Evolutionary conservation across 257 asterid genomes (phyloP), one percentile per base, ranked within the genome.

Genomic region (Mentha longifolia): DNA sequence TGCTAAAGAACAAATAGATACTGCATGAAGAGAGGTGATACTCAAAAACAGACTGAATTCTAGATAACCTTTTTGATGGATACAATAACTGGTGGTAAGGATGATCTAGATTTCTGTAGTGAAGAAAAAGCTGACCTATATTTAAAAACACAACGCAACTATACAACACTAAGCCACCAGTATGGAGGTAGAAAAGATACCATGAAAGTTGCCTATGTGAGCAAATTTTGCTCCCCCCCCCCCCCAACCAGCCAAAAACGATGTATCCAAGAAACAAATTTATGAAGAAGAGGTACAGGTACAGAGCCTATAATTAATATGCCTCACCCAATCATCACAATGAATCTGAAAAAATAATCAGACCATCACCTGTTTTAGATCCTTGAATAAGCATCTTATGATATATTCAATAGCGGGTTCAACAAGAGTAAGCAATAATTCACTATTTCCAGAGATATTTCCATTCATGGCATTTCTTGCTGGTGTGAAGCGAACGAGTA

Each of bases 401-500:
- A 82, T 77, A 74, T 85, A 88, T 81, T 90, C 95, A 61, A 92
- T 82, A 76, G 91, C 70, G 35, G 97, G 96, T 75, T 90, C 97
- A 74, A 90, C 84, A 77, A 90, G 72, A 74, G 87, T 63, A 64
- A 86, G 75, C 76, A 75, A 67, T 39, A 80, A 73, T 73, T 79
- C 77, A 75, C 81, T 73, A 76, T 77, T 84, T 79, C 80, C 91
- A 39, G 81, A 77, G 62, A 78, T 72, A 72, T 66, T 78, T 67
- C 65, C 81, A 61, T 37, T 74, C 71, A 58, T 65, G 33, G 76
- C 51, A 73, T 84, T 83, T 74, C 79, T 79, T 11, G 68, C 67
- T 57, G 87, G 74, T 41, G 73, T 73, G 68, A 76, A 73, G 78
- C 71, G 77, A 76, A 41, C 70, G 72, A 92, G 73, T 74, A 80